A percentile compares a stretch with the other conserved stretches of the same genome.
phyloP scores from a whole-genome alignment of 108 stramenopile genomes.

The Fragilaria radians region DNA sequence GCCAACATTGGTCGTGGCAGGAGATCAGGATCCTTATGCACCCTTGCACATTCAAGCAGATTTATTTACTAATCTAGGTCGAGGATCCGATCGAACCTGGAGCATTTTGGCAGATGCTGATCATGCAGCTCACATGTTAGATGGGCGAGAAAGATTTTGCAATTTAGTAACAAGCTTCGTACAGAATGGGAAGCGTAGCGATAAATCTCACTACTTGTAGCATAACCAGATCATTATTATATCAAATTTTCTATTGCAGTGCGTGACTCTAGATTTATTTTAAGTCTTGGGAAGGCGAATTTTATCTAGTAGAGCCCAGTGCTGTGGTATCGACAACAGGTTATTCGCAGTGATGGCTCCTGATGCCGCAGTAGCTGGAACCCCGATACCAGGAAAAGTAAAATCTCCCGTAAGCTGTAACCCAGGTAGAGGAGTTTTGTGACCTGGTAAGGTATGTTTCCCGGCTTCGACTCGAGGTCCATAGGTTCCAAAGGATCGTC shows the following conservation, averaged over 20 bases:
- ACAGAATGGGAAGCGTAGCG: slow-evolving; percentile 24
- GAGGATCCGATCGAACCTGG: slow-evolving; percentile 69
- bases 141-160: slow-evolving; percentile 40
- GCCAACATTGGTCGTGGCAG: slow-evolving; percentile 73
- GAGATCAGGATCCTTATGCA: slow-evolving; percentile 79
- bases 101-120: slow-evolving; percentile 78
- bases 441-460: slow-evolving; percentile 49
- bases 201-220: not conserved
- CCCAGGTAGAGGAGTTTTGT: slow-evolving; percentile 45
- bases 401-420: slow-evolving; percentile 52
- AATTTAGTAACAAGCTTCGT: slow-evolving; percentile 44
- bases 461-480: slow-evolving; percentile 60
- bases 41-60: slow-evolving; percentile 60
- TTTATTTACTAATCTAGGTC: slow-evolving; percentile 59
- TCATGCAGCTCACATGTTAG: slow-evolving; percentile 77
- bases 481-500: slow-evolving; percentile 54
- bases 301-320: slow-evolving; percentile 50
- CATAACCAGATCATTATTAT: too few relatives aligned
- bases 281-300: slow-evolving; percentile 41
- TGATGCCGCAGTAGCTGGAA: slow-evolving; percentile 73
- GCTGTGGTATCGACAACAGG: slow-evolving; percentile 36
- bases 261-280: not conserved
- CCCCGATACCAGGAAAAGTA: slow-evolving; percentile 82
- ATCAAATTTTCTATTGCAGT: too few relatives aligned
- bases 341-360: slow-evolving; percentile 65